phyloP scores from a whole-genome alignment of 352 stramenopile genomes.

The Phytopythium mirpurense region DNA sequence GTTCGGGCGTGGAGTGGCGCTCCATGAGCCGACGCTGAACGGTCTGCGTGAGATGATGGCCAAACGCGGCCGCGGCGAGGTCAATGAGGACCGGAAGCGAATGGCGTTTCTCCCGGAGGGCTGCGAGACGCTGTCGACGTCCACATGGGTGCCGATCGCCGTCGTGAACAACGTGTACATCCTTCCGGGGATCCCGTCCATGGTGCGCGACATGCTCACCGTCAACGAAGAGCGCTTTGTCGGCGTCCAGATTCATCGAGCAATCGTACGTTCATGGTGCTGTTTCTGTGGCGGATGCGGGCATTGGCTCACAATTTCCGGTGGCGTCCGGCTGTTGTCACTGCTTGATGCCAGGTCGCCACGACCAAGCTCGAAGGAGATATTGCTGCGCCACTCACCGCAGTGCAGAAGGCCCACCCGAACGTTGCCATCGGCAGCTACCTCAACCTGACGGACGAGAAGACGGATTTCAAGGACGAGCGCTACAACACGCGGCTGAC shows the following conservation, averaged over 20 bases:
- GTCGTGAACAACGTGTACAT: constrained; percentile 83
- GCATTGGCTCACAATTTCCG: too few relatives aligned
- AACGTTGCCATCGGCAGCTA: constrained; percentile 81
- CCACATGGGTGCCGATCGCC: constrained; percentile 71
- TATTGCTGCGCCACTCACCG: constrained; percentile 55
- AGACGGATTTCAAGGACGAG: constrained; percentile 43
- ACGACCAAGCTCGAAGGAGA: constrained; percentile 67
- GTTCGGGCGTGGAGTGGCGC: constrained; percentile 59
- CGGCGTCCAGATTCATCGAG: constrained; percentile 70
- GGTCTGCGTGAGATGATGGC: constrained; percentile 40
- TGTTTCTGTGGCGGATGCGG: not conserved
- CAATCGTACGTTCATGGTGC: constrained; percentile 39
- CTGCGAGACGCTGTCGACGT: constrained; percentile 49
- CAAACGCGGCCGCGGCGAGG: constrained; percentile 23
- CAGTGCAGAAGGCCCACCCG: constrained; percentile 61
- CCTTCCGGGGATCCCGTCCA: constrained; percentile 72
- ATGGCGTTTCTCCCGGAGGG: constrained; percentile 68
- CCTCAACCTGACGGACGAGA: constrained; percentile 68
- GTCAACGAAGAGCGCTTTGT: constrained; percentile 75
- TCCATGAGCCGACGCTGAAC: constrained; percentile 62
- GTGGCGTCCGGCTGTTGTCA: not conserved
- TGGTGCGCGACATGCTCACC: constrained; percentile 83
- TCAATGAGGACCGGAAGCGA: constrained; percentile 68
- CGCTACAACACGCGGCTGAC: constrained; percentile 72
- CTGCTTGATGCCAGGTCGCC: constrained; percentile 40